These are phyloP conservation scores for Cladosporium sp. DNA, from an alignment of 2,329 filamentous ascomycete genomes.

Conservation along the genomic window DNA sequence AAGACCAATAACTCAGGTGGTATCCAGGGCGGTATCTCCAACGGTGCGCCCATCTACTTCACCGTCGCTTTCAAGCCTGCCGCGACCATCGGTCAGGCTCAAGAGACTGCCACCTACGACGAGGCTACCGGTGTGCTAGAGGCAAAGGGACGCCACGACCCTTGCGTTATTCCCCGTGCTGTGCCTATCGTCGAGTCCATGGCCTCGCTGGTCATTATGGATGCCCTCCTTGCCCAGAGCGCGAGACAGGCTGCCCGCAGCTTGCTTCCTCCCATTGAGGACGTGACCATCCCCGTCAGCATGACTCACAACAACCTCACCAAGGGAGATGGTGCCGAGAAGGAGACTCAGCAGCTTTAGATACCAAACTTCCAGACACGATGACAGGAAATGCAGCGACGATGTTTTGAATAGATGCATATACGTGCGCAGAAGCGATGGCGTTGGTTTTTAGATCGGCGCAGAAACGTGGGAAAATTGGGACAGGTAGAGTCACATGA, in stretches of 20 bases:
- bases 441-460: not conserved
- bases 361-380: not conserved
- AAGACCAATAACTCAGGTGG: constrained; percentile 95
- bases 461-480: not conserved
- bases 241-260: constrained; percentile 54
- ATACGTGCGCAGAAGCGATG: not conserved
- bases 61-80: constrained; percentile 92
- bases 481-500: not conserved
- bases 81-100: constrained; percentile 87
- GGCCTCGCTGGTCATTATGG: constrained; percentile 84
- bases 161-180: constrained; percentile 85
- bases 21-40: constrained; percentile 92
- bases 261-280: constrained; percentile 26
- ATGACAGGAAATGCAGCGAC: not conserved
- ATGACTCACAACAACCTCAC: constrained; percentile 29
- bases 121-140: constrained; percentile 75
- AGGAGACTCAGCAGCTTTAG: constrained; percentile 9
- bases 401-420: not conserved
- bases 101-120: constrained; percentile 79
- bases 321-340: constrained; percentile 16
- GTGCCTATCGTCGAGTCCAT: constrained; percentile 88
- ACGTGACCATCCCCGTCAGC: constrained; percentile 21
- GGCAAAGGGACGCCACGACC: constrained; percentile 92
- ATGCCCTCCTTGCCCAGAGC: constrained; percentile 82
- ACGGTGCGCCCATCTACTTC: constrained; percentile 93